These are phyloP conservation scores for Arthrobotrys iridis DNA, from an alignment of 2,329 filamentous ascomycete genomes.

Conservation along the genomic window DNA sequence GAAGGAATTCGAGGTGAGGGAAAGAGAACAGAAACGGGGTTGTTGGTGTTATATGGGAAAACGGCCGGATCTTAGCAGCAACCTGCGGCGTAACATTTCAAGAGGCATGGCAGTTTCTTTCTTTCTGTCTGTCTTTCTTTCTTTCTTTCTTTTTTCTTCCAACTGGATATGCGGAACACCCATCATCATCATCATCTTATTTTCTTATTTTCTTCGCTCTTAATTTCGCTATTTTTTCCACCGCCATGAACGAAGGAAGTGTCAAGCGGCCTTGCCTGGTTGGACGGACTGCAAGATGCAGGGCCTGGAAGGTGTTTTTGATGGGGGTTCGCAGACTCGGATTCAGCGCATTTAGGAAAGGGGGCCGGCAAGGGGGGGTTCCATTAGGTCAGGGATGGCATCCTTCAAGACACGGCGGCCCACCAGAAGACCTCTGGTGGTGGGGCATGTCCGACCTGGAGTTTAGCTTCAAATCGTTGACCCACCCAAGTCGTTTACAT, in stretches of 20 bases:
- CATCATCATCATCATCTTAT: neutral
- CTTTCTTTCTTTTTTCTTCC: neutral
- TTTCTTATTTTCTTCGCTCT: neutral
- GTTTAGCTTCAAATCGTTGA: slow-evolving; percentile 18
- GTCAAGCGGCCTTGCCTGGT: slow-evolving; percentile 28
- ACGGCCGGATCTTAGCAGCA: slow-evolving; percentile 17
- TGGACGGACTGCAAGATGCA: slow-evolving; percentile 24
- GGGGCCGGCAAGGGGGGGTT: slow-evolving; percentile 23
- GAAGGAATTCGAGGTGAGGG: neutral
- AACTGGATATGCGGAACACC: slow-evolving; percentile 10
- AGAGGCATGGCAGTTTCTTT: slow-evolving; percentile 5
- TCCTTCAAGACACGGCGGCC: slow-evolving; percentile 9
- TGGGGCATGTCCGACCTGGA: slow-evolving; percentile 41
- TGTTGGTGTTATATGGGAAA: slow-evolving; percentile 40
- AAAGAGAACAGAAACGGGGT: slow-evolving; percentile 27
- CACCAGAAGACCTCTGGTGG: slow-evolving; percentile 13
- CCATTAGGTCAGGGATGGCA: slow-evolving; percentile 37
- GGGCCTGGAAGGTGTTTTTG: slow-evolving; percentile 25
- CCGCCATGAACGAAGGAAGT: slow-evolving; percentile 3
- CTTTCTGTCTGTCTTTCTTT: neutral
- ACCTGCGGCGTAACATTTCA: neutral
- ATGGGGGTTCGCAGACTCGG: slow-evolving; percentile 28
- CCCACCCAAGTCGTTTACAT: slow-evolving; percentile 4
- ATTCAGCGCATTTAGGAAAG: slow-evolving; percentile 33
- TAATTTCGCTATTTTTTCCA: slow-evolving; percentile 10